Evolutionary conservation across 2,329 filamentous ascomycete genomes (phyloP).

Genomic region (Spiromastix sp.): DNA sequence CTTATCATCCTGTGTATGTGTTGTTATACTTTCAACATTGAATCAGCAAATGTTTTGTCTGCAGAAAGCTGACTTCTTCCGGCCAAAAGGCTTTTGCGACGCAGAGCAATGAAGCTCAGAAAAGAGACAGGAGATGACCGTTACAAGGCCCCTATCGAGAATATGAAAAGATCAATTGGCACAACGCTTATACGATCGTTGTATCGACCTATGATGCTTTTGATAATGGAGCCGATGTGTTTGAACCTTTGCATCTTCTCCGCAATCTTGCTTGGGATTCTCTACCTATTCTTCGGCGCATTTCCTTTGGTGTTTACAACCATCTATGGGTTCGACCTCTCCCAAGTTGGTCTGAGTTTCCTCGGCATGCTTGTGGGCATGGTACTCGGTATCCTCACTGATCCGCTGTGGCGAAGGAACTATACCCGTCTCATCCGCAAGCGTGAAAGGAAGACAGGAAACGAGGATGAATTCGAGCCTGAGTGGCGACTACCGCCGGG

Average conservation of each 20-base stretch:
- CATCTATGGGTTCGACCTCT: slow-evolving; percentile 66
- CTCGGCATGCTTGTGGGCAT: slow-evolving; percentile 43
- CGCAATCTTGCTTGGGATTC: slow-evolving; percentile 72
- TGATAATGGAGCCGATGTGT: slow-evolving; percentile 77
- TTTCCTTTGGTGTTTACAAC: slow-evolving; percentile 69
- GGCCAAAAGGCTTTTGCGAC: slow-evolving; percentile 47
- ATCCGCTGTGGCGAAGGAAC: slow-evolving; percentile 37
- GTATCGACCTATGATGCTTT: slow-evolving; percentile 63
- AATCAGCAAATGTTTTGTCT: background rate
- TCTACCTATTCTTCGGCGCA: slow-evolving; percentile 87
- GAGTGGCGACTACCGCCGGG: slow-evolving; percentile 73
- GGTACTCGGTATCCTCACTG: slow-evolving; percentile 33
- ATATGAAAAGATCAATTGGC: slow-evolving; percentile 55
- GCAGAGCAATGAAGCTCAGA: slow-evolving; percentile 60
- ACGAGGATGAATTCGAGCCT: slow-evolving; percentile 54
- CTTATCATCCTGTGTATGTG: slow-evolving; percentile 53
- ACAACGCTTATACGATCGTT: slow-evolving; percentile 48
- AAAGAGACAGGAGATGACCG: slow-evolving; percentile 66
- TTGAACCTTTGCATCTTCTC: slow-evolving; percentile 72
- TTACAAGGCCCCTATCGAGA: slow-evolving; percentile 71
- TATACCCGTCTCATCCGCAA: slow-evolving; percentile 33
- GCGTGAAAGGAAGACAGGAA: slow-evolving; percentile 22
- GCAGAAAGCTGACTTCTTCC: background rate
- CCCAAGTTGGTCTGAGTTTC: slow-evolving; percentile 72
- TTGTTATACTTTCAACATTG: background rate